These are phyloP conservation scores for Jatropha podagrica DNA, from an alignment of 441 rosid species.

Conservation along the genomic window DNA sequence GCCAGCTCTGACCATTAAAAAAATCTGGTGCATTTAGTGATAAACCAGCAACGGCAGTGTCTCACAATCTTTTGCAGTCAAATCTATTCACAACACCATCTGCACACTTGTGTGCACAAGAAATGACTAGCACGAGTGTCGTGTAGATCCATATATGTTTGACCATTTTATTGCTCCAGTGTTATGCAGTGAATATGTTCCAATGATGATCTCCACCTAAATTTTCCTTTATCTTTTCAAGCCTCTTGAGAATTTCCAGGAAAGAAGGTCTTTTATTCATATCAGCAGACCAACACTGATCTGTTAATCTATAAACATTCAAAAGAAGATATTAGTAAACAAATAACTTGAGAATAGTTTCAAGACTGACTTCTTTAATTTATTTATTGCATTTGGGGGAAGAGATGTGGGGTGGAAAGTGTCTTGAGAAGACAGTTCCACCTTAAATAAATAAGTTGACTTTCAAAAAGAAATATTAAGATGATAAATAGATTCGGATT, in stretches of 20 bases:
- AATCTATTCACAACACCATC: conserved; percentile 32
- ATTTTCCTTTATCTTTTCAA: conserved; percentile 84
- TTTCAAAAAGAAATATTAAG: neutral
- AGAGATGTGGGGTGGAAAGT: neutral
- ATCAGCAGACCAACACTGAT: conserved; percentile 83
- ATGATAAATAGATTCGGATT: neutral
- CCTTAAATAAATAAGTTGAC: neutral
- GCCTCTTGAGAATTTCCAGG: conserved; percentile 90
- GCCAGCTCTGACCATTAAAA: conserved; percentile 9
- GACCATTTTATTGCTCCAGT: conserved; percentile 5
- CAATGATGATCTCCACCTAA: conserved; percentile 73
- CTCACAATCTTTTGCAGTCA: conserved; percentile 23
- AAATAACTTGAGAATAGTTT: neutral
- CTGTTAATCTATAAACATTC: conserved; percentile 55
- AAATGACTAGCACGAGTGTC: conserved; percentile 17
- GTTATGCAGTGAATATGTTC: conserved; percentile 69
- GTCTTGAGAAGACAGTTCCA: neutral
- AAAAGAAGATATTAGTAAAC: conserved; percentile 24
- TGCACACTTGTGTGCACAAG: conserved; percentile 18
- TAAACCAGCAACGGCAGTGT: conserved; percentile 16
- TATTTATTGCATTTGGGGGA: neutral
- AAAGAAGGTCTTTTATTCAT: conserved; percentile 88
- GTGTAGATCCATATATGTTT: conserved; percentile 18
- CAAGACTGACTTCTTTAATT: neutral
- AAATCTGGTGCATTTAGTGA: conserved; percentile 20